These are phyloP conservation scores for Poronia punctata DNA, from an alignment of 495 filamentous ascomycete species.

Conservation along the genomic window DNA sequence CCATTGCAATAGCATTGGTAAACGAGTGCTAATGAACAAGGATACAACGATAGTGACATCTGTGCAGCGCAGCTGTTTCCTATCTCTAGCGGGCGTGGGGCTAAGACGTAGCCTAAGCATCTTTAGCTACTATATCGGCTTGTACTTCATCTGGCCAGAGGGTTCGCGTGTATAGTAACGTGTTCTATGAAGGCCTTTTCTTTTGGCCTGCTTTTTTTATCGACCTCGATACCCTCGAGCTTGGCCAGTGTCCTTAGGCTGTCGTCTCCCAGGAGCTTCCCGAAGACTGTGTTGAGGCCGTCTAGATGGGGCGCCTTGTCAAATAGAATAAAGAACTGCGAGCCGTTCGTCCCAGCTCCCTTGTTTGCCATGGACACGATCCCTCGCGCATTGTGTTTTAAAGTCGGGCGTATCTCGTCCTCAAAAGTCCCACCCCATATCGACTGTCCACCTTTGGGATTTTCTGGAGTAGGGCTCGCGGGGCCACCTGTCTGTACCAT, in stretches of 20 bases:
- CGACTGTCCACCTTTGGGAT: conserved; percentile 72
- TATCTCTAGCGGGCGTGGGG: too few species aligned
- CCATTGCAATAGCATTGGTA: too few species aligned
- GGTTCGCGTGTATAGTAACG: conserved; percentile 91
- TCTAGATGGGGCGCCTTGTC: conserved; percentile 86
- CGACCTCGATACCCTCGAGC: conserved; percentile 71
- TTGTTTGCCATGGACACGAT: conserved; percentile 94
- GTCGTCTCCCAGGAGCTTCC: conserved; percentile 62
- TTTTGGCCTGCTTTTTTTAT: conserved; percentile 83
- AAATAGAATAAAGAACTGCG: conserved; percentile 90
- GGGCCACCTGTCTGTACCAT: conserved; percentile 89
- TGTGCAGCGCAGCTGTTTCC: too few species aligned
- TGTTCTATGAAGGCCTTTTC: conserved; percentile 60
- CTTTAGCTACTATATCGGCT: not conserved
- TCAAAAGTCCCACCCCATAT: conserved; percentile 82
- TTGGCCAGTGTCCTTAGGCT: conserved; percentile 62
- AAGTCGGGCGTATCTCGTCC: conserved; percentile 82
- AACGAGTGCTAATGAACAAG: too few species aligned
- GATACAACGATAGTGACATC: too few species aligned
- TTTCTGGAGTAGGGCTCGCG: conserved; percentile 49
- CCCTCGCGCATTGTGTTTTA: conserved; percentile 81
- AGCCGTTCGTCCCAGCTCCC: conserved; percentile 77
- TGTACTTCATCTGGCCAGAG: conserved; percentile 60
- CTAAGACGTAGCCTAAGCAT: too few species aligned
- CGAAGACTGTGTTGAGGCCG: conserved; percentile 90